Conservation (phyloP, 164 flowering plant species). For the Magnolia changhungtana region DNA sequence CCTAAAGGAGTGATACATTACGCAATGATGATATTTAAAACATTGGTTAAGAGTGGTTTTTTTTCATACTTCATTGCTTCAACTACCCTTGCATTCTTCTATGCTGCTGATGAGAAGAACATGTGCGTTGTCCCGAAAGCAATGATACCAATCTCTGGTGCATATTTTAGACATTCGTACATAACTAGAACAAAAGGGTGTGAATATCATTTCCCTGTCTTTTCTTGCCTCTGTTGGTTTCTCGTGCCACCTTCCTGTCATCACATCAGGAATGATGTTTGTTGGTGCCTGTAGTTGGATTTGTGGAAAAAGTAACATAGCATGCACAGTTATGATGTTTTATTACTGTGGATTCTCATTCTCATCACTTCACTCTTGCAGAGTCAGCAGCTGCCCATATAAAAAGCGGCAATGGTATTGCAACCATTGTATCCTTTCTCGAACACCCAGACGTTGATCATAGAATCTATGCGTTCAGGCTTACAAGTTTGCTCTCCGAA, state of each 20-base stretch:
- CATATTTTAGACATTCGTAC: not conserved
- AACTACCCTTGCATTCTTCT: not conserved
- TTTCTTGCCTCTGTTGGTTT: not conserved
- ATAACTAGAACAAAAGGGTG: not conserved
- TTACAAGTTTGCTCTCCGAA: slow-evolving; percentile 42
- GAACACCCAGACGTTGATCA: slow-evolving; percentile 41
- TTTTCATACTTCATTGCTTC: not conserved
- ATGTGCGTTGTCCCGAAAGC: not conserved
- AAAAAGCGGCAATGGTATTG: slow-evolving; percentile 40
- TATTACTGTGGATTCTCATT: no score
- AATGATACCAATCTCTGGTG: not conserved
- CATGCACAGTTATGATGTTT: no score
- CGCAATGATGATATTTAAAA: no score
- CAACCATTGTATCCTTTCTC: slow-evolving; percentile 31
- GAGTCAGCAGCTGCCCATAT: slow-evolving; percentile 43
- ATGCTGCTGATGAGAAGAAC: not conserved
- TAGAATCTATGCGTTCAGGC: slow-evolving; percentile 39
- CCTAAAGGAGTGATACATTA: no score
- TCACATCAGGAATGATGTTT: not conserved
- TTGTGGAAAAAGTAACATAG: not conserved
- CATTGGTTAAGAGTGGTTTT: no score
- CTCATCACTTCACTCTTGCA: slow-evolving; percentile 20
- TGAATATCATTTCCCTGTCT: not conserved
- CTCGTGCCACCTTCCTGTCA: not conserved
- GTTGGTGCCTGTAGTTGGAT: not conserved